Percentiles rank a stretch among this genome's conserved stretches.
Conservation (phyloP, 345 rosid species). For the Xanthoceras sorbifolium region DNA sequence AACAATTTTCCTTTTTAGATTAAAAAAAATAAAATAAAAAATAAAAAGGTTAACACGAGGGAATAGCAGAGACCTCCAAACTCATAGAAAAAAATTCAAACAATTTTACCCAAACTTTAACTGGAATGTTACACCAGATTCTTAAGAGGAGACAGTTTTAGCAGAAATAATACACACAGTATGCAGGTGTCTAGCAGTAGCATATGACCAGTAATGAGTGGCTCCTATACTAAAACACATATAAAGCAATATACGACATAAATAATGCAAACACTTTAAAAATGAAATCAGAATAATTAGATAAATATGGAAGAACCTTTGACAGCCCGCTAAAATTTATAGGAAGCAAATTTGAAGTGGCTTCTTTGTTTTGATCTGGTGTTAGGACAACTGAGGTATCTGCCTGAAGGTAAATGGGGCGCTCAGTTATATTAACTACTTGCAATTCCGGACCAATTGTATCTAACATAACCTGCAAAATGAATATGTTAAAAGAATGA, state of each 20-base stretch:
- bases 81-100: not conserved
- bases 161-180: constrained; percentile 1
- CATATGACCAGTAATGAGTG: not conserved
- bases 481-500: not conserved
- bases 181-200: not conserved
- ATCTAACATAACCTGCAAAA: constrained; percentile 66
- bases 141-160: not conserved
- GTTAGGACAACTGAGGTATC: constrained; percentile 54
- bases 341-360: constrained; percentile 59
- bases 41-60: not conserved
- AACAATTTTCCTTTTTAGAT: not conserved
- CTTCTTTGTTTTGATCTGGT: constrained; percentile 60
- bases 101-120: not conserved
- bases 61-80: constrained; percentile 6
- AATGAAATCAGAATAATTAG: not conserved
- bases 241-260: not conserved
- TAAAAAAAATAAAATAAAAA: too few relatives aligned
- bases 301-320: constrained; percentile 32
- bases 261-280: not conserved
- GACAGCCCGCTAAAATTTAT: constrained; percentile 63
- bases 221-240: not conserved
- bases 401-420: constrained; percentile 53
- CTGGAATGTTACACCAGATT: not conserved
- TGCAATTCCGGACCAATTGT: constrained; percentile 72
- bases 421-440: constrained; percentile 51